Evolutionary conservation across 805 yeast species (phyloP).

Genomic region (Nakazawaea sp.): DNA sequence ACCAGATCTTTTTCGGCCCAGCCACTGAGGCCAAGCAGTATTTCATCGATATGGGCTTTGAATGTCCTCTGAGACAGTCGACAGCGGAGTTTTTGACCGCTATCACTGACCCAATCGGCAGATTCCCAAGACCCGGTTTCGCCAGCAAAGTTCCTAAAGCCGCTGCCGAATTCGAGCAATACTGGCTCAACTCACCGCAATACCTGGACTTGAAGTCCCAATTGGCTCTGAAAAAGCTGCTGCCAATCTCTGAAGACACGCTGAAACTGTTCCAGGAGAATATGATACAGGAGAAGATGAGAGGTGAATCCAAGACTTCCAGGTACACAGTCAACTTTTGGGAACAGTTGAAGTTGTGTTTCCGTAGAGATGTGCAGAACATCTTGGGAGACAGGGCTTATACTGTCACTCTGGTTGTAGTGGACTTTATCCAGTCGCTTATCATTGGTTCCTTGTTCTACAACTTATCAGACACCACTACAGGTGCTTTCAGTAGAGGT

Average conservation of each 20-base stretch:
- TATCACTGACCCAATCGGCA: constrained; percentile 59
- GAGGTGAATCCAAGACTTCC: constrained; percentile 29
- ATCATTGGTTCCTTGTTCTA: constrained; percentile 59
- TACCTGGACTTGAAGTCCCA: constrained; percentile 28
- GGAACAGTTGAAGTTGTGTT: constrained; percentile 43
- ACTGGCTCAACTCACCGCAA: constrained; percentile 50
- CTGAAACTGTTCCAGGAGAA: constrained; percentile 27
- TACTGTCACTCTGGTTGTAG: constrained; percentile 35
- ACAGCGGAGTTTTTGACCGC: constrained; percentile 70
- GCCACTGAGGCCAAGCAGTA: constrained; percentile 44
- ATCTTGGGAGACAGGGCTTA: constrained; percentile 51
- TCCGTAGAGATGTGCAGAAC: constrained; percentile 46
- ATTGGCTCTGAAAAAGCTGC: constrained; percentile 17
- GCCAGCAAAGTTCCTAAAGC: constrained; percentile 51
- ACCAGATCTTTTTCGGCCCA: constrained; percentile 58
- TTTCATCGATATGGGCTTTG: constrained; percentile 58
- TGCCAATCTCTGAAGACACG: constrained; percentile 23
- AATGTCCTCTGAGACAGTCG: constrained; percentile 57
- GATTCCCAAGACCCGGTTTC: constrained; percentile 40
- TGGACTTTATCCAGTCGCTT: constrained; percentile 50
- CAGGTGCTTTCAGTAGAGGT: constrained; percentile 58
- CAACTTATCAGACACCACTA: constrained; percentile 39
- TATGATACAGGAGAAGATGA: constrained; percentile 29
- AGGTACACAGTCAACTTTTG: constrained; percentile 35
- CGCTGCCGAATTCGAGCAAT: constrained; percentile 52